phyloP scores from a whole-genome alignment of 495 filamentous ascomycete genomes.

The Neurospora sp. region DNA sequence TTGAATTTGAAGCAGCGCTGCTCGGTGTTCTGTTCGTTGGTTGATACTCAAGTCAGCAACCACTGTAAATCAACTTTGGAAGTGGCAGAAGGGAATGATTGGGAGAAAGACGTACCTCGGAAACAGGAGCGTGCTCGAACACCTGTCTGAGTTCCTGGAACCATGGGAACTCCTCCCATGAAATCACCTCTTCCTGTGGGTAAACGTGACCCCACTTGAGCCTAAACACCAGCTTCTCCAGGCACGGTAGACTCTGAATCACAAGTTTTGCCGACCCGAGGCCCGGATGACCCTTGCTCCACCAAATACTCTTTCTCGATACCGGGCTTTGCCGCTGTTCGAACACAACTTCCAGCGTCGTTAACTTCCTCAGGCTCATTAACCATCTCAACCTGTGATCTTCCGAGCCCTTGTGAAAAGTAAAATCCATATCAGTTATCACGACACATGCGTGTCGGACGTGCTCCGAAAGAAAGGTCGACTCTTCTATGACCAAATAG shows the following conservation, averaged over 20 bases:
- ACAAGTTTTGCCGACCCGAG: background rate
- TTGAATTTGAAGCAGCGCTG: background rate
- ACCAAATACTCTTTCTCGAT: rapidly evolving
- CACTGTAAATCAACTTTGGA: background rate
- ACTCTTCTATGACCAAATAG: rapidly evolving
- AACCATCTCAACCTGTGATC: background rate
- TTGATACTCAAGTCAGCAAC: background rate
- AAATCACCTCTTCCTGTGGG: background rate
- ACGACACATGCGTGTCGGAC: background rate
- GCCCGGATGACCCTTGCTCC: background rate
- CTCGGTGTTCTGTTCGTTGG: background rate
- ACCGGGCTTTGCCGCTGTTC: background rate
- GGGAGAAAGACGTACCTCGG: background rate
- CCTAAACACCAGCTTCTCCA: background rate
- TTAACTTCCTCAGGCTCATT: background rate
- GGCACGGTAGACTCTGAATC: background rate
- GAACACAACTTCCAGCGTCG: background rate
- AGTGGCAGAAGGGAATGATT: background rate
- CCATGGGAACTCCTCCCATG: background rate
- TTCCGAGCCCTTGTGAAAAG: background rate
- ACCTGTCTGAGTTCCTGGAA: background rate
- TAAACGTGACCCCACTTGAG: background rate
- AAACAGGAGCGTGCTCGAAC: background rate
- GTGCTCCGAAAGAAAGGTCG: background rate
- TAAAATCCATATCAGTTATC: background rate